Evolutionary conservation across 192 early-diverging fungal species (phyloP).

Genomic region (Podila epicladia): DNA sequence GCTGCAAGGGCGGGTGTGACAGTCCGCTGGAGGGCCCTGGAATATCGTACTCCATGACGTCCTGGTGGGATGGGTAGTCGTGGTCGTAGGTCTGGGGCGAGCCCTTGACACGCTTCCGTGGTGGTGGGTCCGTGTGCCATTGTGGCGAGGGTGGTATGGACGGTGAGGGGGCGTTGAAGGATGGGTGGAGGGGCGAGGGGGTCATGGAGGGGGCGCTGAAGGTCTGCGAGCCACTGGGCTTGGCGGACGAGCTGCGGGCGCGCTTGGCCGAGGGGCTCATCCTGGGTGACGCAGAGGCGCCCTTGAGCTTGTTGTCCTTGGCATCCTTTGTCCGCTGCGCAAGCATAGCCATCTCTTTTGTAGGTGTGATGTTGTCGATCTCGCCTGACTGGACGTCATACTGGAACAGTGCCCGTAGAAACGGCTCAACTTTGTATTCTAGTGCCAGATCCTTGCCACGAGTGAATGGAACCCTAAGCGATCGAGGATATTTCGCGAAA

Average conservation of each 20-base stretch:
- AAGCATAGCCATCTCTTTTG: slow-evolving; percentile 58
- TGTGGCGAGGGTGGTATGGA: slow-evolving; percentile 40
- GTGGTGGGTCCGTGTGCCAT: slow-evolving; percentile 24
- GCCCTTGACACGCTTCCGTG: slow-evolving; percentile 18
- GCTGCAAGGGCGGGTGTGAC: background rate
- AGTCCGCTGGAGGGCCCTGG: background rate
- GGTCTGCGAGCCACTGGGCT: slow-evolving; percentile 17
- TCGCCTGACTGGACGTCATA: slow-evolving; percentile 71
- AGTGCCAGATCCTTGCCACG: slow-evolving; percentile 85
- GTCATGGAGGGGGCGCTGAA: slow-evolving; percentile 26
- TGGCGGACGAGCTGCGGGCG: slow-evolving; percentile 32
- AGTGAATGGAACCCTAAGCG: slow-evolving; percentile 83
- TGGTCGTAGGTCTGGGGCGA: slow-evolving; percentile 4
- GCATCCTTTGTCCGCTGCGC: slow-evolving; percentile 9
- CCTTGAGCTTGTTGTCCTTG: slow-evolving; percentile 5
- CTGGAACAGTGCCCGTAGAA: slow-evolving; percentile 82
- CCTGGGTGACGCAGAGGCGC: slow-evolving; percentile 17
- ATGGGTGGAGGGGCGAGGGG: slow-evolving; percentile 40
- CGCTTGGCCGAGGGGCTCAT: slow-evolving; percentile 20
- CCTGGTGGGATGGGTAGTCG: slow-evolving; percentile 6
- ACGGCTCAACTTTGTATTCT: slow-evolving; percentile 78
- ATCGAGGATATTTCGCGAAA: background rate
- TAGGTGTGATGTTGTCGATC: slow-evolving; percentile 49
- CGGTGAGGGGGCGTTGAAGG: slow-evolving; percentile 26
- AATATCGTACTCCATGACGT: slow-evolving; percentile 11